Percentiles rank a stretch among this genome's conserved stretches.
Evolutionary conservation across 176 grass and related monocot genomes (phyloP).

Genomic region (Ensete ventricosum): DNA sequence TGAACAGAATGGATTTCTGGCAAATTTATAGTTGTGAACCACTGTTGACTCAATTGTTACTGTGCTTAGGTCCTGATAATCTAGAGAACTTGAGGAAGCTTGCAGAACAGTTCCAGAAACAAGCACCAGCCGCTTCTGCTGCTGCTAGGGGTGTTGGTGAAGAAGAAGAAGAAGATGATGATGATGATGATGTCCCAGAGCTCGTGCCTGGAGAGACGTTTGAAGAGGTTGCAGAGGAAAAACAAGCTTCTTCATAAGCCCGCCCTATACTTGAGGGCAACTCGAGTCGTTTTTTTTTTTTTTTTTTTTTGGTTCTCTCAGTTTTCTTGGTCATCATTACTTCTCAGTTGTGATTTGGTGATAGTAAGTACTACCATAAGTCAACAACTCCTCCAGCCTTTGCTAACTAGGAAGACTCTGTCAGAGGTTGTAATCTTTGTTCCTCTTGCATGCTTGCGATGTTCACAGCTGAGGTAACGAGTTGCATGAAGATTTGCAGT

Average conservation of each 20-base stretch:
- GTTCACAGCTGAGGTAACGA: neutral
- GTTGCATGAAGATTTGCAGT: neutral
- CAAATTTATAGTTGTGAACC: slow-evolving; percentile 2
- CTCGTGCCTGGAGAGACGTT: slow-evolving; percentile 88
- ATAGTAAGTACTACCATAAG: no score
- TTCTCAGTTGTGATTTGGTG: neutral
- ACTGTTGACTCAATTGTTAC: neutral
- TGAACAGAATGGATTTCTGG: slow-evolving; percentile 1
- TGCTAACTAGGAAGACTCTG: neutral
- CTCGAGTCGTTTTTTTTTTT: neutral
- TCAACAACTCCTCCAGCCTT: neutral
- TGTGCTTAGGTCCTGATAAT: slow-evolving; percentile 78
- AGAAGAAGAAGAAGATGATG: slow-evolving; percentile 60
- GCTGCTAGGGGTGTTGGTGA: slow-evolving; percentile 25
- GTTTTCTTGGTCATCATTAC: neutral
- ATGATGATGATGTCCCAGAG: slow-evolving; percentile 68
- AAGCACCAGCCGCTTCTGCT: slow-evolving; percentile 43
- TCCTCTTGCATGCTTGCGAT: neutral
- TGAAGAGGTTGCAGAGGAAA: slow-evolving; percentile 71
- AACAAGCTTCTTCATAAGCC: slow-evolving; percentile 35
- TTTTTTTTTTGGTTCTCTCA: no score
- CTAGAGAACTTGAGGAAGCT: slow-evolving; percentile 84
- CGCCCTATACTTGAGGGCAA: neutral
- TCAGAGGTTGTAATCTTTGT: neutral
- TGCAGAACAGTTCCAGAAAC: slow-evolving; percentile 92